phyloP scores from a whole-genome alignment of 2,329 filamentous ascomycete genomes.

The Trichophyton equinum region DNA sequence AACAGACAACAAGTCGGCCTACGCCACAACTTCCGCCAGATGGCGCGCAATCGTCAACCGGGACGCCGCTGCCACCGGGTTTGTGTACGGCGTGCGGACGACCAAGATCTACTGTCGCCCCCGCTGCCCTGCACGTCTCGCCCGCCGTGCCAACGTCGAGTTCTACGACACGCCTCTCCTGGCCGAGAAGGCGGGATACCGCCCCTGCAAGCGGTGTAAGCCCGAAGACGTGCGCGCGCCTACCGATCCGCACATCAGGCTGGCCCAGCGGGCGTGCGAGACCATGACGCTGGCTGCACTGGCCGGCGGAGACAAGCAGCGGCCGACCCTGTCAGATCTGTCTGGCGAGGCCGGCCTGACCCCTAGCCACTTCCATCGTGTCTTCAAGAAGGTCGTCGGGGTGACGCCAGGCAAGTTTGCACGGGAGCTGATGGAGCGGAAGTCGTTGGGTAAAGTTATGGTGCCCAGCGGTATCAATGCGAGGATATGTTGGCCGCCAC shows the following conservation, averaged over 20 bases:
- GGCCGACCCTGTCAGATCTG: conserved; percentile 34
- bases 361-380: conserved; percentile 42
- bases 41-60: conserved; percentile 37
- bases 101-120: conserved; percentile 47
- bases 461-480: conserved; percentile 10
- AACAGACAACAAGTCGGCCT: conserved; percentile 9
- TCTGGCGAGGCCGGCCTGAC: conserved; percentile 38
- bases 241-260: conserved; percentile 22
- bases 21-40: conserved; percentile 28
- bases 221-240: conserved; percentile 27
- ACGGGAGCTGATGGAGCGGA: conserved; percentile 13
- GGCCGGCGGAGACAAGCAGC: conserved; percentile 16
- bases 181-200: conserved; percentile 40
- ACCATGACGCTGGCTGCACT: conserved; percentile 19
- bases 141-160: conserved; percentile 43
- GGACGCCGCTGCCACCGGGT: conserved; percentile 34
- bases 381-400: conserved; percentile 42
- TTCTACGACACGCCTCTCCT: conserved; percentile 39
- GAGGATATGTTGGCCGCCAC: conserved; percentile 8
- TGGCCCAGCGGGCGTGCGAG: conserved; percentile 24
- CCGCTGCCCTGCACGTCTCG: conserved; percentile 45
- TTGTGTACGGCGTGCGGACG: conserved; percentile 46
- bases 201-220: conserved; percentile 45
- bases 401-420: conserved; percentile 37
- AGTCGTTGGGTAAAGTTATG: conserved; percentile 12